Conservation (phyloP, 2,329 filamentous ascomycete genomes). For the Basipetospora chlamydospora region DNA sequence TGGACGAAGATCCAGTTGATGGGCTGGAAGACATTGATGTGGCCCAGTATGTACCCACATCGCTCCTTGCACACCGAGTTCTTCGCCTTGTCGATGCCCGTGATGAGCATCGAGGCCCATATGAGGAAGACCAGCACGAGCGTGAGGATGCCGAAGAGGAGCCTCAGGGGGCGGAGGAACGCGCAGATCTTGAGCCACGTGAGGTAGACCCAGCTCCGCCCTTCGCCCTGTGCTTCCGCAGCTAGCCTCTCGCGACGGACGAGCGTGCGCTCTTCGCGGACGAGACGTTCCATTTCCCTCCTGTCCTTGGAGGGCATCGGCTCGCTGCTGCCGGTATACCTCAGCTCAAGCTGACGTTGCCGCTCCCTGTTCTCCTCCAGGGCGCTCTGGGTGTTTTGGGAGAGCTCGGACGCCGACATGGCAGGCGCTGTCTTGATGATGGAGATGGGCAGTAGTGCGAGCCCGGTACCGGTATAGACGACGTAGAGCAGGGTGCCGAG, state of each 20-base stretch:
- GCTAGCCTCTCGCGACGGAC: constrained; percentile 80
- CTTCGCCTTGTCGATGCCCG: constrained; percentile 87
- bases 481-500: constrained; percentile 76
- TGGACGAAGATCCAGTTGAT: constrained; percentile 80
- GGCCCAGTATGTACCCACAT: constrained; percentile 83
- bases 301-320: constrained; percentile 73
- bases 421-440: constrained; percentile 86
- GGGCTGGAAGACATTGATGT: constrained; percentile 85
- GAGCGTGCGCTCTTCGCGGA: constrained; percentile 83
- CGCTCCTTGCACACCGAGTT: constrained; percentile 84
- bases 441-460: constrained; percentile 77
- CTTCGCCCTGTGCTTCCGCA: constrained; percentile 65
- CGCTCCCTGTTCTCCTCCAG: constrained; percentile 81
- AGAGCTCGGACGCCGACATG: constrained; percentile 67
- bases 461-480: constrained; percentile 74
- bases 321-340: constrained; percentile 60
- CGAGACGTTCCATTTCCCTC: constrained; percentile 72
- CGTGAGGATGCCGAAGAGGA: constrained; percentile 68
- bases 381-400: constrained; percentile 62
- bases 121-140: constrained; percentile 60
- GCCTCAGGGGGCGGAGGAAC: constrained; percentile 74
- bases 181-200: constrained; percentile 70
- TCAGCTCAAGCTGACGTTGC: constrained; percentile 79
- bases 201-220: constrained; percentile 57
- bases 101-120: constrained; percentile 89